These are phyloP conservation scores for Sporopachydermia lactativora DNA, from an alignment of 805 yeast genomes.

Conservation along the genomic window DNA sequence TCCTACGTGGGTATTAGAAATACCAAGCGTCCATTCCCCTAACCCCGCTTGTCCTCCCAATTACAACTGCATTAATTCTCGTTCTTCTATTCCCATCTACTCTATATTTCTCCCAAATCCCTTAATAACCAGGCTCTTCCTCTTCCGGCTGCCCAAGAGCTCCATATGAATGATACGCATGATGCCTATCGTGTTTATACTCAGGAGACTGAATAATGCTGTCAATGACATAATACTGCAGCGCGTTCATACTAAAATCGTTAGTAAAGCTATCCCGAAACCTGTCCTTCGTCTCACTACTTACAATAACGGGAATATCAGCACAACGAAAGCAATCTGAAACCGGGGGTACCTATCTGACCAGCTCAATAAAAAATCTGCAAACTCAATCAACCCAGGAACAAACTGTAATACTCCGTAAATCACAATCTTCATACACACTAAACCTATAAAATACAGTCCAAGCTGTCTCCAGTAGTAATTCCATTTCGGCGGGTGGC, in stretches of 20 bases:
- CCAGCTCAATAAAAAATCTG: constrained; percentile 73
- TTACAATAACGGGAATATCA: constrained; percentile 53
- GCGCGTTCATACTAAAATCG: constrained; percentile 21
- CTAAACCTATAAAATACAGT: constrained; percentile 50
- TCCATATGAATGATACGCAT: constrained; percentile 2
- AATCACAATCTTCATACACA: constrained; percentile 47
- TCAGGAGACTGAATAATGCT: constrained; percentile 40
- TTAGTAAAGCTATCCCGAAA: background rate
- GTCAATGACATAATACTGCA: constrained; percentile 43
- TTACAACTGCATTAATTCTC: too few species aligned
- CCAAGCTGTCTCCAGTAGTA: constrained; percentile 61
- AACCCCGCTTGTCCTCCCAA: too few species aligned
- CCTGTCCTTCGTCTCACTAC: too few species aligned
- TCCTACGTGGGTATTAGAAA: too few species aligned
- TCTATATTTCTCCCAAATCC: too few species aligned
- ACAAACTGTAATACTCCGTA: constrained; percentile 43
- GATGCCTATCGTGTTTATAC: constrained; percentile 14
- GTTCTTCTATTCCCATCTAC: too few species aligned
- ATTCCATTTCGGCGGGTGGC: constrained; percentile 44
- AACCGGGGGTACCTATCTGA: constrained; percentile 65
- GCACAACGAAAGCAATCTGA: constrained; percentile 79
- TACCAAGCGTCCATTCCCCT: too few species aligned
- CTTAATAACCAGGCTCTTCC: background rate
- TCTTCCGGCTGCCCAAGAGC: constrained; percentile 1
- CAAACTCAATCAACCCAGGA: constrained; percentile 55